Evolutionary conservation across 2,329 filamentous ascomycete species (phyloP).

Genomic region (Aspergillus oerlinghausenensis): DNA sequence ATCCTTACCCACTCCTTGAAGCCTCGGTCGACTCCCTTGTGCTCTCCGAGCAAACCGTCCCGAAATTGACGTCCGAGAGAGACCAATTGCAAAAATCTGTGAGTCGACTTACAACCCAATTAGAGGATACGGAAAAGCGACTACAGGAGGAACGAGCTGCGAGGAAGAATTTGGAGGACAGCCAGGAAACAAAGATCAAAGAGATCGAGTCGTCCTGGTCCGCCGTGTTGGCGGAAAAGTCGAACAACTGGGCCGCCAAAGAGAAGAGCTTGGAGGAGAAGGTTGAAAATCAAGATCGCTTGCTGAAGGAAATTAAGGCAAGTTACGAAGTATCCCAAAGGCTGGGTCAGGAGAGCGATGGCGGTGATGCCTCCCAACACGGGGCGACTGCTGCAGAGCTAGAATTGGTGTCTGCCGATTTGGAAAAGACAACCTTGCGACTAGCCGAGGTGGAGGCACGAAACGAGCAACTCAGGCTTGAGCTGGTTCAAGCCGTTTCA

Average conservation of each 20-base stretch:
- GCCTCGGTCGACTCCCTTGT: slow-evolving; percentile 93
- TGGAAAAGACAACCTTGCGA: slow-evolving; percentile 82
- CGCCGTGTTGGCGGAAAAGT: slow-evolving; percentile 85
- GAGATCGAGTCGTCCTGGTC: slow-evolving; percentile 88
- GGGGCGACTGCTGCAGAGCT: slow-evolving; percentile 82
- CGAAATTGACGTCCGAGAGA: slow-evolving; percentile 85
- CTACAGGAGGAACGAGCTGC: slow-evolving; percentile 72
- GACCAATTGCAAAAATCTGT: slow-evolving; percentile 78
- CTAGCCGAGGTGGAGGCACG: slow-evolving; percentile 87
- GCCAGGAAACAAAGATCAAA: slow-evolving; percentile 73
- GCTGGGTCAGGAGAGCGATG: slow-evolving; percentile 66
- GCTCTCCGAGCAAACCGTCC: slow-evolving; percentile 84
- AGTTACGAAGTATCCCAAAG: slow-evolving; percentile 95
- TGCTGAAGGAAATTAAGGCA: slow-evolving; percentile 92
- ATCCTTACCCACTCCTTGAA: slow-evolving; percentile 93
- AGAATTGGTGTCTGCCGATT: slow-evolving; percentile 85
- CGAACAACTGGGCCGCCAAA: slow-evolving; percentile 93
- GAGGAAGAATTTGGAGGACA: slow-evolving; percentile 70
- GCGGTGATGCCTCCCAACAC: slow-evolving; percentile 57
- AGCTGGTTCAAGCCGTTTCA: slow-evolving; percentile 84
- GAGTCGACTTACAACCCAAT: slow-evolving; percentile 67
- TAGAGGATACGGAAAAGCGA: slow-evolving; percentile 76
- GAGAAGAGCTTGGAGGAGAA: slow-evolving; percentile 90
- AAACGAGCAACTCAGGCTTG: slow-evolving; percentile 87
- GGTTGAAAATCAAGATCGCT: slow-evolving; percentile 84